phyloP scores from a whole-genome alignment of 2,329 filamentous ascomycete species.

The Lachnellula cervina region DNA sequence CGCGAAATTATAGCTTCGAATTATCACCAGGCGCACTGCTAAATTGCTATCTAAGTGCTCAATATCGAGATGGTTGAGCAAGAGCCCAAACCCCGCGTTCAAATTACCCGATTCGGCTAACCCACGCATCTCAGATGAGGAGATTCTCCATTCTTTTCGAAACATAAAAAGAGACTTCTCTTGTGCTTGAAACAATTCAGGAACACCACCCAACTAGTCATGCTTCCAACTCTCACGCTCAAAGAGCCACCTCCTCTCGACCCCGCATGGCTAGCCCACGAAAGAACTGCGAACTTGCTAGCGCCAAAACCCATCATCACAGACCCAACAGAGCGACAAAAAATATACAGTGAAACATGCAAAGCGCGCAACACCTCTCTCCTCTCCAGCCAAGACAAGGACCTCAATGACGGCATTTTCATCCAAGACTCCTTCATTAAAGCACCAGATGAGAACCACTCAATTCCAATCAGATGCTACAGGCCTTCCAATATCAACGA shows the following conservation, averaged over 20 bases:
- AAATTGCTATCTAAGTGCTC: too few species aligned
- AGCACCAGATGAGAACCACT: not conserved
- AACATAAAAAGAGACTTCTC: not conserved
- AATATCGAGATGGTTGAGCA: too few species aligned
- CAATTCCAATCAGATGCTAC: constrained; percentile 20
- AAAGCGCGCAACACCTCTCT: constrained; percentile 35
- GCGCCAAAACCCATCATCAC: constrained; percentile 26
- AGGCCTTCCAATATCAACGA: not conserved
- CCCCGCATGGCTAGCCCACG: constrained; percentile 38
- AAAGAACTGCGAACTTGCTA: constrained; percentile 30
- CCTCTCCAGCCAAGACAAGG: constrained; percentile 34
- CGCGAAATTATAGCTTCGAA: too few species aligned
- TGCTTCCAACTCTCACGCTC: constrained; percentile 10
- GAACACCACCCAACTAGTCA: not conserved
- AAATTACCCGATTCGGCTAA: too few species aligned
- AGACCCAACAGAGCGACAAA: constrained; percentile 12
- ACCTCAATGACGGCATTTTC: constrained; percentile 34
- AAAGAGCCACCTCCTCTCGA: constrained; percentile 34
- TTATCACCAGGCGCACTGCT: too few species aligned
- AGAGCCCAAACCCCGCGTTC: too few species aligned
- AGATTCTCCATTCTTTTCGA: not conserved
- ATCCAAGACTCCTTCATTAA: constrained; percentile 14
- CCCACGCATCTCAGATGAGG: too few species aligned
- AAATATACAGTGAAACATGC: constrained; percentile 39
- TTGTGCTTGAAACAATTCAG: not conserved